Conservation (phyloP, 257 asterid genomes). For the Paraleonurus japonicus region DNA sequence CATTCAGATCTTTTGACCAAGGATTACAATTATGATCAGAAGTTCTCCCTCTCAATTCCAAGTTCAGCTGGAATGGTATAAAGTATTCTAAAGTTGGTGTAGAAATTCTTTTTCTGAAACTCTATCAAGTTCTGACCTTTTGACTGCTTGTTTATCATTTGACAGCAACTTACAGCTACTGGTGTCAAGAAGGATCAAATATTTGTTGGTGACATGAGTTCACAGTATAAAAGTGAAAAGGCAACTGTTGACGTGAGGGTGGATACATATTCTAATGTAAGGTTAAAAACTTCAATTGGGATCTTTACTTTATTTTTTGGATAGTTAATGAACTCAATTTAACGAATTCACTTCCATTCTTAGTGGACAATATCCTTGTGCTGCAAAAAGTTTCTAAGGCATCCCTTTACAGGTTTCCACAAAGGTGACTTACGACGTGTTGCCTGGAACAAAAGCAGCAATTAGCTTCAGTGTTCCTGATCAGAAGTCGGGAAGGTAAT, state of each 20-base stretch:
- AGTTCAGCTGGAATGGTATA: conserved; percentile 75
- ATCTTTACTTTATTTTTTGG: neutral
- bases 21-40: conserved; percentile 85
- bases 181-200: conserved; percentile 68
- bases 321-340: neutral
- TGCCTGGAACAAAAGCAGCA: conserved; percentile 66
- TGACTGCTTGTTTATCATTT: conserved; percentile 15
- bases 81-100: neutral
- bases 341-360: neutral
- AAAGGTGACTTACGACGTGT: conserved; percentile 58
- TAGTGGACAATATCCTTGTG: neutral
- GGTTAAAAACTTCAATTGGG: conserved; percentile 20
- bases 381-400: neutral
- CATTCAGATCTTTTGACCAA: conserved; percentile 74
- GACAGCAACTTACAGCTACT: conserved; percentile 75
- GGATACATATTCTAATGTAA: conserved; percentile 78
- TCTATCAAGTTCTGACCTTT: neutral
- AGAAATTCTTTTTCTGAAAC: neutral
- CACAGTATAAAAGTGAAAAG: conserved; percentile 62
- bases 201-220: conserved; percentile 70
- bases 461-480: conserved; percentile 72
- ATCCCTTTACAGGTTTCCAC: conserved; percentile 57
- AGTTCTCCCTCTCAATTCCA: conserved; percentile 65
- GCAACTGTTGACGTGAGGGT: conserved; percentile 71
- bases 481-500: conserved; percentile 89